Evolutionary conservation across 495 filamentous ascomycete genomes (phyloP).

Genomic region (Parathielavia hyrcaniae): DNA sequence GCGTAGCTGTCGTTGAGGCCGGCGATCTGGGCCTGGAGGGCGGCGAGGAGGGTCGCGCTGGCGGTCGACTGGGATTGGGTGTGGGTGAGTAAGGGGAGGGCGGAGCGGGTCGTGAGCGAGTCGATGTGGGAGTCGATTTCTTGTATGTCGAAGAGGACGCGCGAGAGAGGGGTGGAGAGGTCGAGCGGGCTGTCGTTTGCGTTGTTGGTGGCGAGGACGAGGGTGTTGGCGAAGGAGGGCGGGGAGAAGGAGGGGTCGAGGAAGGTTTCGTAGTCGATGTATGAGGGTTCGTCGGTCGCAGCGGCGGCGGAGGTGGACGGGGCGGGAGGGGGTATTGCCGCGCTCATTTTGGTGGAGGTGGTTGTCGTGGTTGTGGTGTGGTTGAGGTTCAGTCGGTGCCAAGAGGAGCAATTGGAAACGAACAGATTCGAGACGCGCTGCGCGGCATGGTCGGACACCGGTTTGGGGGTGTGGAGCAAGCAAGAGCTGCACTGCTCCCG

Average conservation of each 20-base stretch:
- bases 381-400: no score
- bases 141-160: constrained; percentile 93
- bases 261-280: constrained; percentile 95
- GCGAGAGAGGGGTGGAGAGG: constrained; percentile 86
- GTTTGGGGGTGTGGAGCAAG: no score
- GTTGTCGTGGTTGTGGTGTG: not conserved
- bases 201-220: constrained; percentile 88
- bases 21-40: constrained; percentile 68
- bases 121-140: constrained; percentile 96
- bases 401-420: no score
- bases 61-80: constrained; percentile 66
- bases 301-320: constrained; percentile 12
- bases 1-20: constrained; percentile 76
- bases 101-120: constrained; percentile 74
- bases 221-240: constrained; percentile 73
- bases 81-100: constrained; percentile 74
- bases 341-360: not conserved
- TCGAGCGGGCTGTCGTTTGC: constrained; percentile 82
- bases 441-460: no score
- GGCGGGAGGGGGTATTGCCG: not conserved
- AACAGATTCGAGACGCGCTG: no score
- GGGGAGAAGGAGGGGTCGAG: constrained; percentile 77
- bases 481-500: not conserved
- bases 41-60: constrained; percentile 58
- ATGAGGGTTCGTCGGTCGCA: constrained; percentile 66